Evolutionary conservation across 2,329 filamentous ascomycete species (phyloP).

Genomic region (Coniochaeta hoffmannii): DNA sequence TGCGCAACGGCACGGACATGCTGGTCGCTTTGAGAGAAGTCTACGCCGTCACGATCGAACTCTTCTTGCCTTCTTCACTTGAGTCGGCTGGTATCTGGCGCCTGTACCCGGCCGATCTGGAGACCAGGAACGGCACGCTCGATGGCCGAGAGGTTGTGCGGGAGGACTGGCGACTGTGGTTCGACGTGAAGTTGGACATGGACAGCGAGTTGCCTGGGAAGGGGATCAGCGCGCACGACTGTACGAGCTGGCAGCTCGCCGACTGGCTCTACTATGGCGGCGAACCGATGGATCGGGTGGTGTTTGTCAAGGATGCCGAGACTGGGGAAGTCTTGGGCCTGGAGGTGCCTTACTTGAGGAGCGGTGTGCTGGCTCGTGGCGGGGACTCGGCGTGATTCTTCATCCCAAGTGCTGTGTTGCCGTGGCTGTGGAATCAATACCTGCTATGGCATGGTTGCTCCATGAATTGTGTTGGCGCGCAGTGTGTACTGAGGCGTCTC

Average conservation of each 20-base stretch:
- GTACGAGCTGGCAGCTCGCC: slow-evolving; percentile 11
- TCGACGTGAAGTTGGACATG: slow-evolving; percentile 5
- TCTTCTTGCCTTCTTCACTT: slow-evolving; percentile 5
- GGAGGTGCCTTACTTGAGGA: slow-evolving; percentile 15
- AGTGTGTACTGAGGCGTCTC: too few relatives aligned
- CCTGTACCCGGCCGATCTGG: slow-evolving; percentile 10
- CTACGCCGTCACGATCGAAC: slow-evolving; percentile 7
- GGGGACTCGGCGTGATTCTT: neutral
- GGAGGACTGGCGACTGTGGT: slow-evolving; percentile 13
- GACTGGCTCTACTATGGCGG: slow-evolving; percentile 16
- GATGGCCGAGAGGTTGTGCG: slow-evolving; percentile 7
- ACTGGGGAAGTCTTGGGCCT: slow-evolving; percentile 11
- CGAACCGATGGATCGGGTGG: slow-evolving; percentile 12
- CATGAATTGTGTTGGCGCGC: too few relatives aligned
- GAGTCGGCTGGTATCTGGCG: slow-evolving; percentile 3
- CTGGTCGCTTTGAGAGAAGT: slow-evolving; percentile 7
- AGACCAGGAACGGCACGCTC: neutral
- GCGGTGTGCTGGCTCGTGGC: slow-evolving; percentile 2
- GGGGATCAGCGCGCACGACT: slow-evolving; percentile 9
- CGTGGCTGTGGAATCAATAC: too few relatives aligned
- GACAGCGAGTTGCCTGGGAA: slow-evolving; percentile 11
- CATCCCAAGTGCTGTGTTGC: neutral
- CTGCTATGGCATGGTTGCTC: too few relatives aligned
- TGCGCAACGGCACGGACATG: slow-evolving; percentile 9
- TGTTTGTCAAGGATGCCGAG: slow-evolving; percentile 13